Conservation (phyloP, 257 asterid species). For the Marsdenia floribunda region DNA sequence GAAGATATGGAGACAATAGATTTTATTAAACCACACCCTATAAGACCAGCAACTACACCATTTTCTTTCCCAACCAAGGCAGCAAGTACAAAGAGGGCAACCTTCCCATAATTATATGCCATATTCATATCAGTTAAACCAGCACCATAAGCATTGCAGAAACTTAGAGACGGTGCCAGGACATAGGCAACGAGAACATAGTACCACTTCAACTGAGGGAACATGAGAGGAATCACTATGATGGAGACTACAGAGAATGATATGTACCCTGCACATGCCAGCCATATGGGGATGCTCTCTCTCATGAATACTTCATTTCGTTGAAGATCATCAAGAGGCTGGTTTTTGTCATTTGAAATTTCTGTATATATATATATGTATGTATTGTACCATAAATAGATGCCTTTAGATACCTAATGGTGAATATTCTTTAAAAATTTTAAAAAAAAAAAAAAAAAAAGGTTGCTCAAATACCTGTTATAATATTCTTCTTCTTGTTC, state of each 20-base stretch:
- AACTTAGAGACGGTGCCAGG: slow-evolving; percentile 36
- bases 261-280: slow-evolving; percentile 25
- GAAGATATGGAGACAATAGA: slow-evolving; percentile 32
- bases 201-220: slow-evolving; percentile 37
- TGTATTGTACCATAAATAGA: neutral
- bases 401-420: neutral
- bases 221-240: slow-evolving; percentile 32
- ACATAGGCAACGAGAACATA: slow-evolving; percentile 29
- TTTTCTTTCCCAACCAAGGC: slow-evolving; percentile 29
- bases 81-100: slow-evolving; percentile 33
- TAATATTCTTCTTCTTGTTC: slow-evolving; percentile 36
- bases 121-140: slow-evolving; percentile 43
- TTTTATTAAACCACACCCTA: slow-evolving; percentile 37
- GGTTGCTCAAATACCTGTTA: slow-evolving; percentile 28
- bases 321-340: slow-evolving; percentile 19
- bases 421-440: neutral
- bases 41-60: slow-evolving; percentile 40
- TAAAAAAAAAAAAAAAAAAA: too few relatives aligned
- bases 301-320: slow-evolving; percentile 29
- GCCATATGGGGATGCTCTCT: slow-evolving; percentile 33
- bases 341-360: slow-evolving; percentile 6
- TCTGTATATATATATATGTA: slow-evolving; percentile 2
- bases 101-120: slow-evolving; percentile 42
- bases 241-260: slow-evolving; percentile 26
- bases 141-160: slow-evolving; percentile 44